These are phyloP conservation scores for Naganishia vishniacii DNA, from an alignment of 768 basidiomycete genomes.

Conservation along the genomic window DNA sequence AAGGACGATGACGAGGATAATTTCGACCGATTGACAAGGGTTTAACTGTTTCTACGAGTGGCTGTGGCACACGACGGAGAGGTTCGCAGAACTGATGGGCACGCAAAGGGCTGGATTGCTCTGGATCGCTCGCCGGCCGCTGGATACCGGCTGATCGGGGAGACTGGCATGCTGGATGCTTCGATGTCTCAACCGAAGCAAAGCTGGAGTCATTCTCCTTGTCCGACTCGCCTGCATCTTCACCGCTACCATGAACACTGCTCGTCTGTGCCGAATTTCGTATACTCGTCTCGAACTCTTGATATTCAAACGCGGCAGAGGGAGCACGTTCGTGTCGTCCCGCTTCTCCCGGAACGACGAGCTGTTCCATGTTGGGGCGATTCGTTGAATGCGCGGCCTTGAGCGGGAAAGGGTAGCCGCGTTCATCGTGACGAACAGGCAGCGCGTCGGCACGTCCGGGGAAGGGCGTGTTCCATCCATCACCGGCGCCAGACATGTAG, in stretches of 20 bases:
- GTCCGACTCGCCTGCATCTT: not conserved
- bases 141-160: not conserved
- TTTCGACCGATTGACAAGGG: conserved; percentile 11
- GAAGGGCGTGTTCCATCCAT: conserved; percentile 26
- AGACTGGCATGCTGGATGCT: not conserved
- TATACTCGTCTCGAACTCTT: conserved; percentile 20
- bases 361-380: not conserved
- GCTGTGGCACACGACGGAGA: not conserved
- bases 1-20: conserved; percentile 3
- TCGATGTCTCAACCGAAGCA: not conserved
- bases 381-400: not conserved
- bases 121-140: not conserved
- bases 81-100: not conserved
- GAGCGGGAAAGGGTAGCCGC: conserved; percentile 15
- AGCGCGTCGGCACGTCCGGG: not conserved
- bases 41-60: conserved; percentile 3
- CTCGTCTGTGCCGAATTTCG: not conserved
- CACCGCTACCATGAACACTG: not conserved
- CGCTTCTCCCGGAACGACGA: not conserved
- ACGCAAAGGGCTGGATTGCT: not conserved
- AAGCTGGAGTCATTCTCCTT: not conserved
- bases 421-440: not conserved
- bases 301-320: conserved; percentile 24
- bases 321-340: not conserved
- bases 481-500: conserved; percentile 22